Conservation (phyloP, 1,284 basidiomycete genomes). For the Cryptococcus deneoformans region DNA sequence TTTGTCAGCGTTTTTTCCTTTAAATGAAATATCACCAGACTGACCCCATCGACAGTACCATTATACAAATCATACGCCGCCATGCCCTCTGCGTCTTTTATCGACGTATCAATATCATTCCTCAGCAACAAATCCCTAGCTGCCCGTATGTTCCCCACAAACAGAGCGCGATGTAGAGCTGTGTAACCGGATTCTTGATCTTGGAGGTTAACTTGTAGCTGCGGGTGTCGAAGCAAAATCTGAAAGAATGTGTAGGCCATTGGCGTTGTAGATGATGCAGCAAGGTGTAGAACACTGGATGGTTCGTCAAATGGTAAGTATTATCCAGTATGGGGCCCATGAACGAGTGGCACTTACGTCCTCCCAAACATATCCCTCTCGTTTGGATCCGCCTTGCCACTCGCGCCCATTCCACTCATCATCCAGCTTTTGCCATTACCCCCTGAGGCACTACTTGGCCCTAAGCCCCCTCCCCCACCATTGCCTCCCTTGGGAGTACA, state of each 20-base stretch:
- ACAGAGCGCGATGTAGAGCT: constrained; percentile 85
- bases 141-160: constrained; percentile 75
- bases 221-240: constrained; percentile 72
- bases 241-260: constrained; percentile 75
- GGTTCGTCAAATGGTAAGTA: background rate
- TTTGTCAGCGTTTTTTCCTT: constrained; percentile 2
- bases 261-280: constrained; percentile 61
- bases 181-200: constrained; percentile 91
- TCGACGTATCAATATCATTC: constrained; percentile 65
- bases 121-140: constrained; percentile 75
- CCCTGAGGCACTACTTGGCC: constrained; percentile 50
- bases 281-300: constrained; percentile 73
- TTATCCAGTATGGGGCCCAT: constrained; percentile 51
- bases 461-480: constrained; percentile 44
- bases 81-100: constrained; percentile 88
- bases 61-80: constrained; percentile 95
- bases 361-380: constrained; percentile 43
- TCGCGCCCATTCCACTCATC: constrained; percentile 53
- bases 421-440: constrained; percentile 61
- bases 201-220: constrained; percentile 72
- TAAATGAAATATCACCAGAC: constrained; percentile 5
- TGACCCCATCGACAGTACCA: constrained; percentile 67
- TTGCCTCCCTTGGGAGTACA: constrained; percentile 15
- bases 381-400: constrained; percentile 45
- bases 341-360: constrained; percentile 29